Evolutionary conservation across 2,329 filamentous ascomycete genomes (phyloP), one percentile per base, ranked within the genome.

Genomic region (Aschersonia sp.): DNA sequence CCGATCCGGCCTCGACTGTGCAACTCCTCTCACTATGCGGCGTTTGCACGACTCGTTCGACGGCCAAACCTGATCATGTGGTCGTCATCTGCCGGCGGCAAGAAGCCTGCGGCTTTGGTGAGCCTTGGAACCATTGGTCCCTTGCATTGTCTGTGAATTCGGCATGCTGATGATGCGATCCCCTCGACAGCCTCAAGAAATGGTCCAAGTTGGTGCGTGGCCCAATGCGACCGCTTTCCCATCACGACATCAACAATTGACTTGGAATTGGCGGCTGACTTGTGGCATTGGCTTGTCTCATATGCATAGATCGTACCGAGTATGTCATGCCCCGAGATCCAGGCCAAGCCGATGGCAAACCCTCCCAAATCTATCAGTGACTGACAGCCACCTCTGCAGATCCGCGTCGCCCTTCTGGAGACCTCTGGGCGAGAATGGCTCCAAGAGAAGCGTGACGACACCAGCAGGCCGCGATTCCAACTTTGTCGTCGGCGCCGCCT

Each of bases 171-270:
- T 9, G 7, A 9, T 3, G 35, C 35, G 12, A 42, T 42, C n/a
- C 40, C 9, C 7, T 31, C 28, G 9, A 60, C 63, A 57, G 65
- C 58, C 69, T 62, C 73, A 97, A 88, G 92, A 98, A 77, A 98
- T 98, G 92, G 87, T 96, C 58, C 91, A 98, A 84, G 89, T 98
- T 74, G 91, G 92, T 97, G 83, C 60, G 75, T 73, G 48, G 48
- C 7, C 41, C 40, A 47, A 30, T 38, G 29, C 5, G 5, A 20
- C 45, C 30, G 29, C 42, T n/a, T 42, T 31, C 12, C 31, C 31
- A 29, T 20, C 10, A 6, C 3, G 29, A 5, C 4, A 38, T 38
- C 35, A 7, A 38, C 4, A 3, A 38, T 3, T 12, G 7, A 38
- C 35, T 38, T 12, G 7, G 7, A 38, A 50, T 31, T 44, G 38